Conservation (phyloP, 192 early-diverging fungal species). For the Helicostylum pulchrum region DNA sequence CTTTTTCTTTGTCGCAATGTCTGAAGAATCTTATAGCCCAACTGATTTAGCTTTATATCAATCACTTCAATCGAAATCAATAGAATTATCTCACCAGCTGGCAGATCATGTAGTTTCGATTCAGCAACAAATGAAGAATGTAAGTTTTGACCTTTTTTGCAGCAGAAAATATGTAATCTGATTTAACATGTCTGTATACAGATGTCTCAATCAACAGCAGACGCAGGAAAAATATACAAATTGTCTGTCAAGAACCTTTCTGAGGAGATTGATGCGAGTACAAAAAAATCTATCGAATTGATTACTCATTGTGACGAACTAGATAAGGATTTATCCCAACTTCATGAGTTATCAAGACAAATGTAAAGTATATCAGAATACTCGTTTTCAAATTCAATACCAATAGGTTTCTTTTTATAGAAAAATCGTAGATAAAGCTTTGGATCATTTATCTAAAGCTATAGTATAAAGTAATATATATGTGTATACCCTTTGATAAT, state of each 20-base stretch:
- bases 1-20: neutral
- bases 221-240: constrained; percentile 15
- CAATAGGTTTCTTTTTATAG: neutral
- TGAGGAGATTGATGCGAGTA: constrained; percentile 13
- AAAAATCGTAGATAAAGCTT: constrained; percentile 14
- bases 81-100: constrained; percentile 4
- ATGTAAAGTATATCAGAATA: constrained; percentile 1
- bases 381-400: neutral
- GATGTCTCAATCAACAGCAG: constrained; percentile 16
- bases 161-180: neutral
- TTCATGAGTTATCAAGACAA: constrained; percentile 16
- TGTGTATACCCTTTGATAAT: neutral
- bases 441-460: constrained; percentile 13
- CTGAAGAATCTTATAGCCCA: constrained; percentile 1
- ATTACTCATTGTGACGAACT: constrained; percentile 37
- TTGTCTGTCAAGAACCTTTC: constrained; percentile 16
- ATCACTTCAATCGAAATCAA: neutral
- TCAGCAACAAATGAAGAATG: constrained; percentile 10
- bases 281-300: constrained; percentile 20
- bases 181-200: neutral
- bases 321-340: constrained; percentile 32
- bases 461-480: neutral
- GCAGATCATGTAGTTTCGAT: constrained; percentile 5
- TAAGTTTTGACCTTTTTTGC: neutral
- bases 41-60: constrained; percentile 1